Evolutionary conservation across 352 stramenopile genomes (phyloP).

Genomic region (Blastocystis hominis): DNA sequence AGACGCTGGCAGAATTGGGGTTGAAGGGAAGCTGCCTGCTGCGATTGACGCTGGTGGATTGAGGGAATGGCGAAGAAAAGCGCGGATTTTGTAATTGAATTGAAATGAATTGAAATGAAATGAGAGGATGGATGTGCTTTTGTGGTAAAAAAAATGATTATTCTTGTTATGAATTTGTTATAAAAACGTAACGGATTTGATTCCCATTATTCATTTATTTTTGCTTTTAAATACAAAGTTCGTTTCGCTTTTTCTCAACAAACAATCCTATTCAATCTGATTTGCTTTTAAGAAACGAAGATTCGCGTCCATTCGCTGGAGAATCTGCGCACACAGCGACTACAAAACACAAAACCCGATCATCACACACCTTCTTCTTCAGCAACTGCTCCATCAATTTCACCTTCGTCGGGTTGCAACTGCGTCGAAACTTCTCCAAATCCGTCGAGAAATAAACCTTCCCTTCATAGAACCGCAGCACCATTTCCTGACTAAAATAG

Average conservation of each 20-base stretch:
- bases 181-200: too few species aligned
- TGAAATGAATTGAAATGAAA: too few species aligned
- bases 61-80: too few species aligned
- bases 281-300: not conserved
- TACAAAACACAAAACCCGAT: not conserved
- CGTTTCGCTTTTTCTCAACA: not conserved
- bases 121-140: too few species aligned
- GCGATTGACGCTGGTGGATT: not conserved
- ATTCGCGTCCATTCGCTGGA: not conserved
- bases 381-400: not conserved
- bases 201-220: too few species aligned
- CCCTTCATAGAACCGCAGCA: not conserved
- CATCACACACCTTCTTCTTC: not conserved
- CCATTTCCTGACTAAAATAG: not conserved
- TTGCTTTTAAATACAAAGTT: not conserved
- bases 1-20: constrained; percentile 1
- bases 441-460: not conserved
- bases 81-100: too few species aligned
- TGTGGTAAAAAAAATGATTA: too few species aligned
- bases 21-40: constrained; percentile 47
- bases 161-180: too few species aligned
- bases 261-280: not conserved
- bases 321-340: not conserved
- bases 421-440: not conserved
- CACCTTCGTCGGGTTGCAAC: not conserved